Evolutionary conservation across 108 stramenopile genomes (phyloP).

Genomic region (Asterionellopsis glacialis): DNA sequence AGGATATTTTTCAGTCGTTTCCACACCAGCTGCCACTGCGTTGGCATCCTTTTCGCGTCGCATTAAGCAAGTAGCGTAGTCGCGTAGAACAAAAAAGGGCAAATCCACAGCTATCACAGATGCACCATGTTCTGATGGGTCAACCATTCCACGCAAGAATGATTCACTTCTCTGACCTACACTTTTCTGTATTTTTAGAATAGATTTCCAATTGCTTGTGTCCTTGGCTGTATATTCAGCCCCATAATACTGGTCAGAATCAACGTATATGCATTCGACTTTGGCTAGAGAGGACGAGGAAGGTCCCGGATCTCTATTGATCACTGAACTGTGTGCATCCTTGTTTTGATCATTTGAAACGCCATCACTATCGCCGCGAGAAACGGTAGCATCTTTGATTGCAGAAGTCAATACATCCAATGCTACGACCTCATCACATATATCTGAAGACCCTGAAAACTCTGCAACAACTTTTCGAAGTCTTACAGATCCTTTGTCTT

Average conservation of each 20-base stretch:
- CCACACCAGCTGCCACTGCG: constrained; percentile 12
- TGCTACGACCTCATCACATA: constrained; percentile 42
- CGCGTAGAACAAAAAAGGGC: constrained; percentile 44
- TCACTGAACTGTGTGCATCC: constrained; percentile 7
- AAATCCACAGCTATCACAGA: constrained; percentile 50
- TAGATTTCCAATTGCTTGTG: constrained; percentile 27
- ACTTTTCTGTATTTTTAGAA: constrained; percentile 31
- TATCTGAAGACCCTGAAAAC: constrained; percentile 18
- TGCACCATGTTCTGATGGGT: not conserved
- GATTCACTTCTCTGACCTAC: constrained; percentile 26
- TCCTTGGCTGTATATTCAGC: constrained; percentile 30
- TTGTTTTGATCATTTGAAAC: constrained; percentile 12
- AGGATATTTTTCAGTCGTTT: constrained; percentile 26
- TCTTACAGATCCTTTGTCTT: constrained; percentile 61
- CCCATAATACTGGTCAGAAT: constrained; percentile 63
- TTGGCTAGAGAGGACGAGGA: constrained; percentile 2
- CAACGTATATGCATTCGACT: constrained; percentile 67
- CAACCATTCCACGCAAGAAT: constrained; percentile 14
- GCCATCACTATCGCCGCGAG: not conserved
- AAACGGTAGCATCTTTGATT: constrained; percentile 27
- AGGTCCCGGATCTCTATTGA: not conserved
- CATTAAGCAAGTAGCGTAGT: constrained; percentile 47
- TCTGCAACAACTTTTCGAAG: constrained; percentile 44
- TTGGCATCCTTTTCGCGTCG: constrained; percentile 16
- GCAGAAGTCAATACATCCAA: constrained; percentile 40